Evolutionary conservation across 495 filamentous ascomycete genomes (phyloP).

Genomic region (Penicillium fimorum): DNA sequence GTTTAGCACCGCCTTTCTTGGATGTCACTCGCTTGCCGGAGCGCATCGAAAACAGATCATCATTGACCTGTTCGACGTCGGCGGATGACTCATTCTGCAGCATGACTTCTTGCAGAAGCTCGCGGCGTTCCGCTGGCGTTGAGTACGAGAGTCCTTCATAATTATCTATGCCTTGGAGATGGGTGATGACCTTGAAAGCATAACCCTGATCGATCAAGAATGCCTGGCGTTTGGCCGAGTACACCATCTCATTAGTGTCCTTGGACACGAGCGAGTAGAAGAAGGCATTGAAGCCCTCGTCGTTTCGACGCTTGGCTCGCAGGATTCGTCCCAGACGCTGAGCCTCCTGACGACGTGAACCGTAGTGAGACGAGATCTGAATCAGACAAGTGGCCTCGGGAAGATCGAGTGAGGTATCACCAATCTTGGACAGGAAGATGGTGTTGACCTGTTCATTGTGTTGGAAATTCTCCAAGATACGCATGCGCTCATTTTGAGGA

Average conservation of each 20-base stretch:
- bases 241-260: constrained; percentile 97
- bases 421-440: constrained; percentile 96
- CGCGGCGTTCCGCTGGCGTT: constrained; percentile 77
- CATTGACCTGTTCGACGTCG: constrained; percentile 74
- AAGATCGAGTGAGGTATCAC: constrained; percentile 93
- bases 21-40: constrained; percentile 39
- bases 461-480: constrained; percentile 94
- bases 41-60: constrained; percentile 76
- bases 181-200: constrained; percentile 98
- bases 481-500: constrained; percentile 77
- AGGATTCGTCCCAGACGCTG: constrained; percentile 94
- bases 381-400: constrained; percentile 97
- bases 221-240: constrained; percentile 93
- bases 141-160: constrained; percentile 77
- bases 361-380: constrained; percentile 97
- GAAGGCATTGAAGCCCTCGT: constrained; percentile 99
- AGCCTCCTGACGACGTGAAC: constrained; percentile 94
- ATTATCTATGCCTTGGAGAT: constrained; percentile 85
- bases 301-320: constrained; percentile 91
- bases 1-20: constrained; percentile 57
- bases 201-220: constrained; percentile 99
- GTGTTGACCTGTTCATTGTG: constrained; percentile 92
- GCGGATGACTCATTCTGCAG: constrained; percentile 80
- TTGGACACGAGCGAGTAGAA: constrained; percentile 98
- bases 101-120: constrained; percentile 88